phyloP scores from a whole-genome alignment of 331 rosid genomes.

The Quercus tomentella region DNA sequence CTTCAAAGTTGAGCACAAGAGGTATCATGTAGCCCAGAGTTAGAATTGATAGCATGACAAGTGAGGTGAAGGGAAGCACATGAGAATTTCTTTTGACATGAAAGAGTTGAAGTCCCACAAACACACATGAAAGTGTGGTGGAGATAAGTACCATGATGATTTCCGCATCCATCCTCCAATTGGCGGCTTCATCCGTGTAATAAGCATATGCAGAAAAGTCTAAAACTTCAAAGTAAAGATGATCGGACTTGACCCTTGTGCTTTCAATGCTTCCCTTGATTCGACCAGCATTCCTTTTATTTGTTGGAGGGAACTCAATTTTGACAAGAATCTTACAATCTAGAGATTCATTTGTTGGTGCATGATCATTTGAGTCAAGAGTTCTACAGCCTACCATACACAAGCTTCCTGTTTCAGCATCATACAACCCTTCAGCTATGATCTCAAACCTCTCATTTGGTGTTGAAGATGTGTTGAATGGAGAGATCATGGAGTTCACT shows the following conservation, averaged over 20 bases:
- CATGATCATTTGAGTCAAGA: not conserved
- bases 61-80: slow-evolving; percentile 49
- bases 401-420: slow-evolving; percentile 50
- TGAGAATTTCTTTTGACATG: slow-evolving; percentile 42
- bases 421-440: slow-evolving; percentile 61
- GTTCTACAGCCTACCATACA: slow-evolving; percentile 65
- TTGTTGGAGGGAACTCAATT: slow-evolving; percentile 36
- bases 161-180: slow-evolving; percentile 54
- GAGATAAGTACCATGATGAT: slow-evolving; percentile 42
- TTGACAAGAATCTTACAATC: slow-evolving; percentile 53
- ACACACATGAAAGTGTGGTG: slow-evolving; percentile 52
- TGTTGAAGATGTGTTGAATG: not conserved
- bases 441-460: slow-evolving; percentile 10
- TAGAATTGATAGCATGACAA: slow-evolving; percentile 47
- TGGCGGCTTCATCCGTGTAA: not conserved
- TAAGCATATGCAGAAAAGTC: slow-evolving; percentile 27
- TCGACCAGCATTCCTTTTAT: not conserved
- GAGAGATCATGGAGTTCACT: not conserved
- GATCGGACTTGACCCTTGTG: slow-evolving; percentile 30
- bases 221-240: slow-evolving; percentile 41
- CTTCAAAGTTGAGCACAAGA: slow-evolving; percentile 60
- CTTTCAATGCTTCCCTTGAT: slow-evolving; percentile 51
- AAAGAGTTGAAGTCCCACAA: slow-evolving; percentile 44
- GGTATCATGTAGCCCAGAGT: slow-evolving; percentile 44
- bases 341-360: not conserved